Percentiles rank a stretch among this genome's conserved stretches.
phyloP scores from a whole-genome alignment of 139 green algal genomes.

The Raphidocelis subcapitata region DNA sequence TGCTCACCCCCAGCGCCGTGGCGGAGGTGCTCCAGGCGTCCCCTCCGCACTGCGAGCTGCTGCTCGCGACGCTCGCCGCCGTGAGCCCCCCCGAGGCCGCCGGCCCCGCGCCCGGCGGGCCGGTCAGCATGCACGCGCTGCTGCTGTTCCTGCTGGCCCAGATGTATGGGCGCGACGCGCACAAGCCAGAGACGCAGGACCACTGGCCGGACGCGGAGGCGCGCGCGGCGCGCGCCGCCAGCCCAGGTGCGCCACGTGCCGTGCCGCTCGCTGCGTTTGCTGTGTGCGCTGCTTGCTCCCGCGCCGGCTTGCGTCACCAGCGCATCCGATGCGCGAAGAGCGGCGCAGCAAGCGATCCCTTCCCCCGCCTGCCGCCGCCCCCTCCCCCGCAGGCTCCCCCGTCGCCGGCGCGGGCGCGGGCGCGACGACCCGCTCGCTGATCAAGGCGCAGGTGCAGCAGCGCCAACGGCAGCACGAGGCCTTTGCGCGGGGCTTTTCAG shows the following conservation, averaged over 20 bases:
- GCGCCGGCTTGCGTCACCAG: too few relatives aligned
- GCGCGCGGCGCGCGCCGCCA: too few relatives aligned
- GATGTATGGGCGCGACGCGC: constrained; percentile 61
- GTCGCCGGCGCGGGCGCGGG: neutral
- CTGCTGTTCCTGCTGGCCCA: constrained; percentile 71
- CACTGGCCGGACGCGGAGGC: constrained; percentile 60
- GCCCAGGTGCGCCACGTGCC: too few relatives aligned
- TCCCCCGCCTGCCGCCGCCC: neutral
- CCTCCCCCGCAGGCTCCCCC: constrained; percentile 21
- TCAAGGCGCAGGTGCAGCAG: constrained; percentile 25
- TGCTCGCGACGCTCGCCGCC: constrained; percentile 25
- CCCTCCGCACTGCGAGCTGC: constrained; percentile 34
- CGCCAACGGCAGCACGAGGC: constrained; percentile 28
- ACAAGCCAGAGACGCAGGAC: constrained; percentile 64
- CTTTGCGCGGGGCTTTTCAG: constrained; percentile 10
- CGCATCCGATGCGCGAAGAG: too few relatives aligned
- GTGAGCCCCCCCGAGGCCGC: neutral
- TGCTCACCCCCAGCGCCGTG: constrained; percentile 18
- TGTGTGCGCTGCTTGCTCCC: too few relatives aligned
- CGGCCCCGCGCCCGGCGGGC: constrained; percentile 20
- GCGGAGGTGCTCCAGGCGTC: constrained; percentile 36
- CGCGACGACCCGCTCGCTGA: constrained; percentile 31
- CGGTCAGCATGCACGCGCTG: constrained; percentile 50
- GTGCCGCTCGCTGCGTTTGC: too few relatives aligned
- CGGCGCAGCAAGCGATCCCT: too few relatives aligned